Base-by-base conservation (phyloP, 495 filamentous ascomycete genomes). In the Cladorrhinum samala region DNA sequence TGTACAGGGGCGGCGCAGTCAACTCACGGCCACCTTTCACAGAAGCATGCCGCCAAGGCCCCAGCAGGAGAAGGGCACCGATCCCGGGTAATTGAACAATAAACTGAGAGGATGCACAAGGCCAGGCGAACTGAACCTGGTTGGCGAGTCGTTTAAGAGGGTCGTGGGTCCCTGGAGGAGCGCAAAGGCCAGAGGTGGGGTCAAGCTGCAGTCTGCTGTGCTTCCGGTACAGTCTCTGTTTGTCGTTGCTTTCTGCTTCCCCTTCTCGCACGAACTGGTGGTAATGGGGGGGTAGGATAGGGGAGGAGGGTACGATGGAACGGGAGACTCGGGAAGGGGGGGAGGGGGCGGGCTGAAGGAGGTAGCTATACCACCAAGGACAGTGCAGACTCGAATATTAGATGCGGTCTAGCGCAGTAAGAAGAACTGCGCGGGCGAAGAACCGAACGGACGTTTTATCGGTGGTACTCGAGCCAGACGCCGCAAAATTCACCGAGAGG, bases 81-180 rank as follows among this genome's bases (percentile, higher is more conserved):
- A 62, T 54, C 54, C 66, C 66, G 66, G 66, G 62, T 69, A 69
- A 69, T 69, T 69, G 56, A 60, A 54, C 52, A 58, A 55, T 50
- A 53, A 33, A 59, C 56, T 52, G 63, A 54, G 53, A 66, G n/a
- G 58, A 54, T 56, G 56, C 52, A 54, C 51, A 44, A 54, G 39
- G 2, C 23, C 13, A 49, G 47, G 39, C 47, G 27, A 38, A 33
- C 23, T 37, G 24, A 13, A 36, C 21, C 37, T 14, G 54, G 49
- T 46, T 49, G 49, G 45, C 42, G 38, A 30, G 55, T 47, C 49
- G 46, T 43, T 39, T 47, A 52, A 25, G 36, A 33, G 36, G 53
- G 53, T 38, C 53, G 38, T 43, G 53, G 27, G 11, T 33, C 6
- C 11, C 27, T 11, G 27, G 5, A 33, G 49, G 49, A n/a, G 49